Conservation (phyloP, 257 asterid genomes). For the Voacanga thouarsii region DNA sequence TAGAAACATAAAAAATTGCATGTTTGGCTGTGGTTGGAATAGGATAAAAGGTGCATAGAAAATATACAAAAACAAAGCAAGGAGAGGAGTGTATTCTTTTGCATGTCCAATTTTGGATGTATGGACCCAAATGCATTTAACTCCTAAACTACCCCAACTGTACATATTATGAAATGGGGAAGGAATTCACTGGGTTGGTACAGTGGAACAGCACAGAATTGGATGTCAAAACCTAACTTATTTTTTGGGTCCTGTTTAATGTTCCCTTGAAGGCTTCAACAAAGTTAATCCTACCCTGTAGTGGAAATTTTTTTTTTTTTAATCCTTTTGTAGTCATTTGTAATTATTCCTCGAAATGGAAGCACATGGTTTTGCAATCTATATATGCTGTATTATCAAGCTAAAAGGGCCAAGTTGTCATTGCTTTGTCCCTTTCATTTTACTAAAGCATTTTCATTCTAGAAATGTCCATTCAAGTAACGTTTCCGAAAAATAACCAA, state of each 20-base stretch:
- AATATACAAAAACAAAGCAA: too few species aligned
- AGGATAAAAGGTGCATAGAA: background rate
- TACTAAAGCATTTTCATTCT: too few species aligned
- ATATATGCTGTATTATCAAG: conserved; percentile 12
- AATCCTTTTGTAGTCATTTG: conserved; percentile 22
- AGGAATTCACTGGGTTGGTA: background rate
- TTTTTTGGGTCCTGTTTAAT: conserved; percentile 1
- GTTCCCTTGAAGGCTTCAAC: background rate
- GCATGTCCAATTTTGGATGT: background rate
- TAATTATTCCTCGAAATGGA: conserved; percentile 40
- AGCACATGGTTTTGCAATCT: conserved; percentile 51
- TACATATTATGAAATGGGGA: background rate
- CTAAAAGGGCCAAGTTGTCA: conserved; percentile 16
- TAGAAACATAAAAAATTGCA: background rate
- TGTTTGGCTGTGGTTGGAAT: background rate
- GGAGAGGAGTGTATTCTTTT: background rate
- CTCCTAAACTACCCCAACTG: conserved; percentile 15
- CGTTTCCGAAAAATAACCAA: background rate
- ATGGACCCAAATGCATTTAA: conserved; percentile 17
- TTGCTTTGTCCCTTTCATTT: conserved; percentile 20
- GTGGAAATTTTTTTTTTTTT: conserved; percentile 16
- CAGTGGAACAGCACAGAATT: background rate
- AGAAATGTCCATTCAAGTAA: background rate
- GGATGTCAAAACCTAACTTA: background rate
- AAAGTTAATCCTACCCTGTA: conserved; percentile 17